These are phyloP conservation scores for Pythium dissimile DNA, from an alignment of 352 stramenopile genomes.

Conservation along the genomic window DNA sequence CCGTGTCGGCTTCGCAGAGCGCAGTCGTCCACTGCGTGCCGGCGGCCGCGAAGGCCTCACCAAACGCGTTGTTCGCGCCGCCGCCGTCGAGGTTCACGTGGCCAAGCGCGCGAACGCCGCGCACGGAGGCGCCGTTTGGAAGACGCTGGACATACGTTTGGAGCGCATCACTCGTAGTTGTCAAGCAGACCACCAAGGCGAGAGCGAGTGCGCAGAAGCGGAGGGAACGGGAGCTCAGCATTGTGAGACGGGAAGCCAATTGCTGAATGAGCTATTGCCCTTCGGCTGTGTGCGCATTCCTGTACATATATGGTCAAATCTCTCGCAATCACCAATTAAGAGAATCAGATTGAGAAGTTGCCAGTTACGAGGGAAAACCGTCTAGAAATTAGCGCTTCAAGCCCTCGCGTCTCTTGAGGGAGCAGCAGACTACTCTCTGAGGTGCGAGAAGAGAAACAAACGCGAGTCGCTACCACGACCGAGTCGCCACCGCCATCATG, in stretches of 20 bases:
- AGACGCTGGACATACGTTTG: slow-evolving; percentile 53
- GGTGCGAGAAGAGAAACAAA: background rate
- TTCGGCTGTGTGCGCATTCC: background rate
- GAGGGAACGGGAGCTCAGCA: too few relatives aligned
- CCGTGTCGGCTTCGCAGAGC: slow-evolving; percentile 64
- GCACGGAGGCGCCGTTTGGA: slow-evolving; percentile 50
- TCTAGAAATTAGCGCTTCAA: too few relatives aligned
- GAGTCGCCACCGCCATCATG: slow-evolving; percentile 2
- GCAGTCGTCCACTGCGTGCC: slow-evolving; percentile 44
- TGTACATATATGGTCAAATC: background rate
- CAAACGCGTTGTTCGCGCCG: slow-evolving; percentile 59
- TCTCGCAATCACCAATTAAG: background rate
- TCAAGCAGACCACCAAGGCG: too few relatives aligned
- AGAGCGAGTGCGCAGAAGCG: too few relatives aligned
- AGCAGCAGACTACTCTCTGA: background rate
- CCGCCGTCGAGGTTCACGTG: slow-evolving; percentile 46
- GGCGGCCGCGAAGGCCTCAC: slow-evolving; percentile 40
- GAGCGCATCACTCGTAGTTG: slow-evolving; percentile 5
- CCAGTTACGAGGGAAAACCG: slow-evolving; percentile 9
- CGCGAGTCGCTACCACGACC: too few relatives aligned
- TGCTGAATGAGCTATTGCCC: background rate
- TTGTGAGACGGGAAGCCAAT: slow-evolving; percentile 9
- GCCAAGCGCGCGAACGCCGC: slow-evolving; percentile 49
- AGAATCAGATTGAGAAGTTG: background rate
- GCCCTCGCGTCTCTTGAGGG: slow-evolving; percentile 22